Conservation (phyloP, 73 alveolate genomes). For the Paramecium octaurelia region DNA sequence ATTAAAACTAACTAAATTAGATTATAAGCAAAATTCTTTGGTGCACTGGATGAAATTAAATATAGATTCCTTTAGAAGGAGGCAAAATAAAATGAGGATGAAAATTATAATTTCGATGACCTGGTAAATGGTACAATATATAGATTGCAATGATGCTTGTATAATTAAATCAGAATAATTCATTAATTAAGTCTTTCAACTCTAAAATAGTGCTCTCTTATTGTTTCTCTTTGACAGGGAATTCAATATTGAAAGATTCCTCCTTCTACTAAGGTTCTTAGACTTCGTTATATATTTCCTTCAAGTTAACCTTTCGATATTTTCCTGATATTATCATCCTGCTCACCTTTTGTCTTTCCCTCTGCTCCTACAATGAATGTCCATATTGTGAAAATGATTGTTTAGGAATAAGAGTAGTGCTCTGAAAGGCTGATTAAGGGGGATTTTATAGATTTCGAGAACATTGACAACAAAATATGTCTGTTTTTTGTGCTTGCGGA, state of each 20-base stretch:
- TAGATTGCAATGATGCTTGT: background rate
- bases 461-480: background rate
- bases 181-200: background rate
- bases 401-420: background rate
- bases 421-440: background rate
- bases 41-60: background rate
- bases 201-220: slow-evolving; percentile 16
- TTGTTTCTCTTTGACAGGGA: background rate
- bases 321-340: slow-evolving; percentile 3
- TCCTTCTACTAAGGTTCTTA: background rate
- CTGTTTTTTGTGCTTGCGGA: background rate
- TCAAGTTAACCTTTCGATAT: background rate
- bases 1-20: background rate
- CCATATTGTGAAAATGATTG: background rate
- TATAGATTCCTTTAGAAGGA: background rate
- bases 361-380: background rate
- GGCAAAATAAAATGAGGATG: background rate
- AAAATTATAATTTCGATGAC: background rate
- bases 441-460: slow-evolving; percentile 16
- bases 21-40: background rate
- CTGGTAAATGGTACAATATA: background rate
- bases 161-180: background rate
- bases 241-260: background rate
- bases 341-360: background rate
- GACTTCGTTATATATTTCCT: background rate